Conservation (phyloP, 805 yeast genomes). For the Teunomyces funiuensis region DNA sequence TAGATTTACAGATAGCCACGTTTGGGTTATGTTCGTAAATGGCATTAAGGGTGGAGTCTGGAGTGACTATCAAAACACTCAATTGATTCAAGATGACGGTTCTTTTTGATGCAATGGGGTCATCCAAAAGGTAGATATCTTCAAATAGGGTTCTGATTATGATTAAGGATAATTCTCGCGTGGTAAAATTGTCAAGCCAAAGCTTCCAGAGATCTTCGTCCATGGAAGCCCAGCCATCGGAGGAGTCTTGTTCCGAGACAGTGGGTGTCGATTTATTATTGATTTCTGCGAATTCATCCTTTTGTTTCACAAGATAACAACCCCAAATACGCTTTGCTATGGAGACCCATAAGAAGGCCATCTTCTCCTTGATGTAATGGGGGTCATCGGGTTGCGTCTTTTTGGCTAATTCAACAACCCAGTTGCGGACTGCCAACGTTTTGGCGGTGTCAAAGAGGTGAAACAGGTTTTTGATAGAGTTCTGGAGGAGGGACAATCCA, state of each 20-base stretch:
- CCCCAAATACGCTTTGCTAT: slow-evolving; percentile 94
- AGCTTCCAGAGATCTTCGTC: slow-evolving; percentile 70
- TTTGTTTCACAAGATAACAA: slow-evolving; percentile 46
- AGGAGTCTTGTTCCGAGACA: slow-evolving; percentile 46
- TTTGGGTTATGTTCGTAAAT: slow-evolving; percentile 67
- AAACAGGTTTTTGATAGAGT: slow-evolving; percentile 62
- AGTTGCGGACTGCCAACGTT: slow-evolving; percentile 67
- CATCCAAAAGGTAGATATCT: slow-evolving; percentile 89
- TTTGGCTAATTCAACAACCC: slow-evolving; percentile 79
- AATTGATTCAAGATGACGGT: slow-evolving; percentile 74
- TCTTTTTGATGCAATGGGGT: slow-evolving; percentile 82
- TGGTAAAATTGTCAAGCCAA: slow-evolving; percentile 64
- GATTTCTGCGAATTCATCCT: neutral
- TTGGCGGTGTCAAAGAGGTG: slow-evolving; percentile 55
- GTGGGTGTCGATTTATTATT: slow-evolving; percentile 17
- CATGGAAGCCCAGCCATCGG: slow-evolving; percentile 84
- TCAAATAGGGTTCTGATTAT: slow-evolving; percentile 87
- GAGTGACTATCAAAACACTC: slow-evolving; percentile 80
- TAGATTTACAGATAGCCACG: slow-evolving; percentile 62
- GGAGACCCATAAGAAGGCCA: slow-evolving; percentile 88
- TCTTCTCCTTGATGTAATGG: slow-evolving; percentile 83
- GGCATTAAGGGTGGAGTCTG: slow-evolving; percentile 59
- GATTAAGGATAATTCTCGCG: slow-evolving; percentile 75
- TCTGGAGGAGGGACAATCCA: slow-evolving; percentile 78
- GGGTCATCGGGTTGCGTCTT: slow-evolving; percentile 69